A percentile compares a stretch with the other conserved stretches of the same genome.
Evolutionary conservation across 805 yeast genomes (phyloP).

Genomic region (Metschnikowia baotianmanensis): DNA sequence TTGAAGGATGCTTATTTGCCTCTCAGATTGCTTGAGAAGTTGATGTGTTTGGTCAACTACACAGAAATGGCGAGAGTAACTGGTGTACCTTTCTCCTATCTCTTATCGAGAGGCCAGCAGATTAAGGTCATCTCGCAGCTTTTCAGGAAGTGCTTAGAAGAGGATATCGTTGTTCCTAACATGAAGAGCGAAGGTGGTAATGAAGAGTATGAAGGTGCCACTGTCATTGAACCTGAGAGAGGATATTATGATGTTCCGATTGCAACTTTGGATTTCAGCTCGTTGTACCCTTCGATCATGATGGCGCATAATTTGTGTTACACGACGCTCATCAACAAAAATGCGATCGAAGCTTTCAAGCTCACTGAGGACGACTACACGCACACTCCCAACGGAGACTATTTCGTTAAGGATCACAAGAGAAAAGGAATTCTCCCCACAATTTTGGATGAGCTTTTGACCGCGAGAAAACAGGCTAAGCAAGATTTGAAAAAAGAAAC

Average conservation of each 20-base stretch:
- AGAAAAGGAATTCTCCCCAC: constrained; percentile 90
- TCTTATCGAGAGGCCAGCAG: constrained; percentile 92
- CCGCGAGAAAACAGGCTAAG: constrained; percentile 93
- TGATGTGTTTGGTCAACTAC: constrained; percentile 95
- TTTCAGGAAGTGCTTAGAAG: constrained; percentile 85
- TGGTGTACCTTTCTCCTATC: constrained; percentile 93
- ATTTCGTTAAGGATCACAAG: constrained; percentile 66
- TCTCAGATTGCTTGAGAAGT: constrained; percentile 78
- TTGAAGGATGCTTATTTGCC: constrained; percentile 95
- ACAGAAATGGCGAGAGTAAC: constrained; percentile 99
- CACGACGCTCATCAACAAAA: constrained; percentile 76
- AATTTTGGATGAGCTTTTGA: constrained; percentile 79
- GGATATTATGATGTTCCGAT: constrained; percentile 97
- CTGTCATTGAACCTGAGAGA: constrained; percentile 93
- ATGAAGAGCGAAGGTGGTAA: constrained; percentile 74
- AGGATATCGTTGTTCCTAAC: constrained; percentile 88
- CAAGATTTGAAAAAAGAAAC: constrained; percentile 86
- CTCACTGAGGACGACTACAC: constrained; percentile 76
- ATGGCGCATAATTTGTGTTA: constrained; percentile 94
- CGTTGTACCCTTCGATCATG: constrained; percentile 90
- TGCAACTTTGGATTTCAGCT: constrained; percentile 96
- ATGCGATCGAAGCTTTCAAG: constrained; percentile 61
- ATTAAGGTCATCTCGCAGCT: constrained; percentile 95
- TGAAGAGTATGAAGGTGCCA: constrained; percentile 98
- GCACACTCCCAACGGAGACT: constrained; percentile 88